Percentiles rank a stretch among this genome's conserved stretches.
Evolutionary conservation across 805 yeast genomes (phyloP).

Genomic region (Spathaspora sp.): DNA sequence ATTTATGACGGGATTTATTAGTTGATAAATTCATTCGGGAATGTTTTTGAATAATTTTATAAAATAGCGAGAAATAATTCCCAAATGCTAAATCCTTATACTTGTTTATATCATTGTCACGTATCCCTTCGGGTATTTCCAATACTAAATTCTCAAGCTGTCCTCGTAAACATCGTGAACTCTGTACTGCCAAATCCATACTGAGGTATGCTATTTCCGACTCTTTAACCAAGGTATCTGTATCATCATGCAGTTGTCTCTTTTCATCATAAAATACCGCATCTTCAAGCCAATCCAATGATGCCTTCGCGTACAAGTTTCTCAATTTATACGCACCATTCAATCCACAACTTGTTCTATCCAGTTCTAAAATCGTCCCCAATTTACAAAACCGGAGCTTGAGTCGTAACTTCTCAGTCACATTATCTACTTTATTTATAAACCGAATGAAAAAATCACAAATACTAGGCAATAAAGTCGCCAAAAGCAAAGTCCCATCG

Average conservation of each 20-base stretch:
- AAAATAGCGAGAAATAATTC: constrained; percentile 62
- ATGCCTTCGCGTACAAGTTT: constrained; percentile 43
- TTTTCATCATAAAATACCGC: constrained; percentile 36
- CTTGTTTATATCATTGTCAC: constrained; percentile 49
- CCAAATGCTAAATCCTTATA: constrained; percentile 62
- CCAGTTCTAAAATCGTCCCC: constrained; percentile 29
- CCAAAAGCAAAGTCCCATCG: constrained; percentile 33
- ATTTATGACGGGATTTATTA: constrained; percentile 46
- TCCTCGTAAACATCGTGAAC: constrained; percentile 54
- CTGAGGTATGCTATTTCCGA: constrained; percentile 46
- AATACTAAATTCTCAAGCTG: constrained; percentile 54
- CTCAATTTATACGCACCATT: constrained; percentile 46
- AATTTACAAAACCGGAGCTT: constrained; percentile 43
- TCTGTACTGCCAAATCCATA: constrained; percentile 61
- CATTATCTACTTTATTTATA: constrained; percentile 24
- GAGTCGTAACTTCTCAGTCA: constrained; percentile 29
- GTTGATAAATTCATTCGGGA: constrained; percentile 19
- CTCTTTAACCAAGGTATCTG: constrained; percentile 10
- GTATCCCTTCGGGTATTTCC: constrained; percentile 55
- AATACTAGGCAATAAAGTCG: constrained; percentile 27
- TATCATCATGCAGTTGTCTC: constrained; percentile 1
- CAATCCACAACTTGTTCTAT: constrained; percentile 29
- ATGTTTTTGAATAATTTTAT: constrained; percentile 47
- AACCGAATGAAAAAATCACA: constrained; percentile 24
- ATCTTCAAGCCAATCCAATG: constrained; percentile 52